A percentile compares a stretch with the other conserved stretches of the same genome.
phyloP scores from a whole-genome alignment of 257 asterid genomes.

The Nemophila menziesii region DNA sequence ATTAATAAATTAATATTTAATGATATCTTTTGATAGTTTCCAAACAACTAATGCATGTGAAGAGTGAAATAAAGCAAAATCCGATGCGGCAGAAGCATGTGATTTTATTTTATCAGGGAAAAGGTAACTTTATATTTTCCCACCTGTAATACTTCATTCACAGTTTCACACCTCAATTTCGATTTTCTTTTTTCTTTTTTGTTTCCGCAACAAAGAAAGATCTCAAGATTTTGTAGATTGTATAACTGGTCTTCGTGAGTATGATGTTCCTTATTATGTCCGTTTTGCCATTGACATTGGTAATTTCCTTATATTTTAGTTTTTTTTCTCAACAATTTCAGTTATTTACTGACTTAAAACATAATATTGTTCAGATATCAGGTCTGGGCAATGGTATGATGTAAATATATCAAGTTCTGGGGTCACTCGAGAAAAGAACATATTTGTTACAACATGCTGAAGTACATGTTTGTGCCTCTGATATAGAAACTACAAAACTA shows the following conservation, averaged over 20 bases:
- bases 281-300: slow-evolving; percentile 97
- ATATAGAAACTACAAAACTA: slow-evolving; percentile 97
- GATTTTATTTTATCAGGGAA: slow-evolving; percentile 81
- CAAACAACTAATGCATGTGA: slow-evolving; percentile 93
- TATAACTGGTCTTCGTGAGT: slow-evolving; percentile 89
- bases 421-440: slow-evolving; percentile 49
- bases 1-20: no score
- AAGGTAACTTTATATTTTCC: slow-evolving; percentile 32
- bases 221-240: slow-evolving; percentile 87
- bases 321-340: slow-evolving; percentile 7
- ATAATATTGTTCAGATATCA: slow-evolving; percentile 48
- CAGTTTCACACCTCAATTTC: slow-evolving; percentile 1
- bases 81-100: slow-evolving; percentile 88
- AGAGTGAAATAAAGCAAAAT: slow-evolving; percentile 65
- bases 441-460: slow-evolving; percentile 98
- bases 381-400: slow-evolving; percentile 98
- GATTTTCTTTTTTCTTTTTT: background rate
- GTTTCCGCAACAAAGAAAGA: slow-evolving; percentile 66
- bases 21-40: slow-evolving; percentile 87
- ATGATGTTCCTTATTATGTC: slow-evolving; percentile 93
- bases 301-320: slow-evolving; percentile 34
- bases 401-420: slow-evolving; percentile 67
- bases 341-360: slow-evolving; percentile 16
- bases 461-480: slow-evolving; percentile 98
- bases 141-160: slow-evolving; percentile 5